Evolutionary conservation across 768 basidiomycete genomes (phyloP).

Genomic region (Leccinum disarticulatum): DNA sequence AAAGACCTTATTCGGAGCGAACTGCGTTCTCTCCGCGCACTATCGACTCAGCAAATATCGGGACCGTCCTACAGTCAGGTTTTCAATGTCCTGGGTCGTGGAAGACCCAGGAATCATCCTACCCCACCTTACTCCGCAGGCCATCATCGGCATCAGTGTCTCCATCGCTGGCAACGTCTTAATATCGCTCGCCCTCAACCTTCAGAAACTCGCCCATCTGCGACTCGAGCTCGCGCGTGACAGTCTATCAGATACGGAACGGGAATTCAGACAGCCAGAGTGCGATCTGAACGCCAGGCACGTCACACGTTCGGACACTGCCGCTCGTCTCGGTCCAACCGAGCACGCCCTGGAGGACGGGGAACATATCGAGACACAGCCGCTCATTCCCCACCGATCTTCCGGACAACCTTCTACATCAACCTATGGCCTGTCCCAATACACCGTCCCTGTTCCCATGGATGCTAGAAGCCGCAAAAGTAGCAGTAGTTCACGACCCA

Average conservation of each 20-base stretch:
- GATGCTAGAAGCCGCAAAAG: constrained; percentile 32
- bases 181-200: constrained; percentile 87
- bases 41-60: neutral
- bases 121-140: constrained; percentile 54
- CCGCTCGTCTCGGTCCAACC: constrained; percentile 2
- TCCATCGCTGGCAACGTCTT: constrained; percentile 84
- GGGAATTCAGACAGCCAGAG: constrained; percentile 10
- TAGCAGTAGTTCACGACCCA: constrained; percentile 18
- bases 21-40: too few relatives aligned
- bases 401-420: constrained; percentile 16
- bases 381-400: constrained; percentile 30
- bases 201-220: constrained; percentile 89
- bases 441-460: constrained; percentile 2
- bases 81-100: constrained; percentile 17
- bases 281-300: constrained; percentile 2
- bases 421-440: constrained; percentile 20
- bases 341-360: constrained; percentile 11
- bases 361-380: constrained; percentile 26
- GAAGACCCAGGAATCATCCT: constrained; percentile 39
- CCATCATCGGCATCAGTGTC: constrained; percentile 76
- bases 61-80: neutral
- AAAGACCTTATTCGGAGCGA: constrained; percentile 5
- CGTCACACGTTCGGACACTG: constrained; percentile 1
- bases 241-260: constrained; percentile 12
- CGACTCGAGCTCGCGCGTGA: constrained; percentile 49